phyloP scores from a whole-genome alignment of 805 yeast species.

The Starmera quercuum region DNA sequence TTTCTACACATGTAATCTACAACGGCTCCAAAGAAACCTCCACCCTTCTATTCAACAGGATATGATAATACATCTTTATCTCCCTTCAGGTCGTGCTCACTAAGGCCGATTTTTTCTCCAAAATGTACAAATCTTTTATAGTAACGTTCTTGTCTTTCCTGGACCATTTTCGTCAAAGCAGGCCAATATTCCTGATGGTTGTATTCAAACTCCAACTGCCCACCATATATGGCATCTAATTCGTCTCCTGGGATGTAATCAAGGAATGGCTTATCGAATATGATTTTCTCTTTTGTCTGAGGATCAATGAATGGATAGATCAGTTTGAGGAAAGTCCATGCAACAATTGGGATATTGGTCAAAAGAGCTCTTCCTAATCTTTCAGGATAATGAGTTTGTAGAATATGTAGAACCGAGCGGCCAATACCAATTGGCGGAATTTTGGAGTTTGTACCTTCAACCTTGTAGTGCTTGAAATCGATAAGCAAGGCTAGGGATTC shows the following conservation, averaged over 20 bases:
- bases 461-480: constrained; percentile 68
- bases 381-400: constrained; percentile 97
- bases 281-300: constrained; percentile 79
- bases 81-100: constrained; percentile 69
- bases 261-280: constrained; percentile 76
- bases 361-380: constrained; percentile 88
- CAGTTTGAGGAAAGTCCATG: constrained; percentile 79
- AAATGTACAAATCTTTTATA: constrained; percentile 57
- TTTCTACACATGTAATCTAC: too few species aligned
- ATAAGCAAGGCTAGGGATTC: constrained; percentile 81
- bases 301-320: constrained; percentile 94
- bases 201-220: constrained; percentile 70
- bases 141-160: constrained; percentile 47
- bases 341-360: constrained; percentile 85
- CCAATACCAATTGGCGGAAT: constrained; percentile 88
- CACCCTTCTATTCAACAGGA: constrained; percentile 12
- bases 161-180: constrained; percentile 48
- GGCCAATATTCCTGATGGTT: constrained; percentile 76
- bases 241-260: constrained; percentile 72
- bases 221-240: constrained; percentile 75
- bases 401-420: constrained; percentile 83
- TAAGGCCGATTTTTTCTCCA: constrained; percentile 63
- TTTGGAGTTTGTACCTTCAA: constrained; percentile 35
- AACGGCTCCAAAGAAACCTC: too few species aligned
- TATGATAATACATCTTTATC: constrained; percentile 18